A percentile compares a stretch with the other conserved stretches of the same genome.
Evolutionary conservation across 2,329 filamentous ascomycete genomes (phyloP).

Genomic region (Coniochaeta hoffmannii): DNA sequence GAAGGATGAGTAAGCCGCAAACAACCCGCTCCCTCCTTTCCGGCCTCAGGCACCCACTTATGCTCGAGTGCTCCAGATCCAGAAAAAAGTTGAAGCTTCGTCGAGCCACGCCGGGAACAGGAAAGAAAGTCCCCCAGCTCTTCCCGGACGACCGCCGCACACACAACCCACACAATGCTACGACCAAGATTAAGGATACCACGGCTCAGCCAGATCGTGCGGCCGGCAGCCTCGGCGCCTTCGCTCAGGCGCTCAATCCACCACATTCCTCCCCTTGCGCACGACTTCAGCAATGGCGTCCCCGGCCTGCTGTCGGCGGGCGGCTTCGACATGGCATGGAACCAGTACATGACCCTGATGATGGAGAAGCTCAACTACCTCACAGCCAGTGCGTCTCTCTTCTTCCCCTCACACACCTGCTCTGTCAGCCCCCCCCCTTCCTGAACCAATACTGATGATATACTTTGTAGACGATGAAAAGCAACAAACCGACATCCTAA

Average conservation of each 20-base stretch:
- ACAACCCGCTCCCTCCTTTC: background rate
- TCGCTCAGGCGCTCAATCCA: constrained; percentile 31
- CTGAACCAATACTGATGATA: constrained; percentile 8
- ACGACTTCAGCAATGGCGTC: constrained; percentile 45
- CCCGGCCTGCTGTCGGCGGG: constrained; percentile 62
- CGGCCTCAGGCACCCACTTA: background rate
- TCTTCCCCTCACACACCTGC: background rate
- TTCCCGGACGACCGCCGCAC: background rate
- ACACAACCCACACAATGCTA: background rate
- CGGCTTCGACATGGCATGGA: constrained; percentile 73
- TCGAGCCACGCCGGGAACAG: background rate
- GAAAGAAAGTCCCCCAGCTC: background rate
- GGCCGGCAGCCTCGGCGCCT: constrained; percentile 7
- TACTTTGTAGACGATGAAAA: constrained; percentile 52
- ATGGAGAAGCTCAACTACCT: constrained; percentile 69
- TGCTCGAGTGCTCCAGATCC: background rate
- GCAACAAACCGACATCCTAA: constrained; percentile 54
- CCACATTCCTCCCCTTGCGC: constrained; percentile 20
- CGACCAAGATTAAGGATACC: constrained; percentile 4
- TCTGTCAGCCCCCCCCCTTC: background rate
- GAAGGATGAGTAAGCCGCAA: no score
- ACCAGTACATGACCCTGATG: constrained; percentile 69
- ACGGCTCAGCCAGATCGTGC: background rate
- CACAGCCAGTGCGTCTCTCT: constrained; percentile 54
- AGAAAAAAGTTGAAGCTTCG: constrained; percentile 4